phyloP scores from a whole-genome alignment of 2,329 filamentous ascomycete genomes.

The Talaromyces sp. region DNA sequence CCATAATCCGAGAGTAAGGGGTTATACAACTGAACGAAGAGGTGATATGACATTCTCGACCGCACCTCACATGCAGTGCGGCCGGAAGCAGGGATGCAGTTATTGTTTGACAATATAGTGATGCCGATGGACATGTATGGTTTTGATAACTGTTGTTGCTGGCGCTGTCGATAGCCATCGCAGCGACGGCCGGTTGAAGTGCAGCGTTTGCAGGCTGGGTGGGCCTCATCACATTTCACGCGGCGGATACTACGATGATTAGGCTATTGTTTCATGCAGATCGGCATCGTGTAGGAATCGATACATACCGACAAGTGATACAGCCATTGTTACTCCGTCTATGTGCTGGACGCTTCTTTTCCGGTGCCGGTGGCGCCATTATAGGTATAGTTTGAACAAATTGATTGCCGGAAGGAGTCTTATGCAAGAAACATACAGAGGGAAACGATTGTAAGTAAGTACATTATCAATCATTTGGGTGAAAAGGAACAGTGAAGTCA shows the following conservation, averaged over 20 bases:
- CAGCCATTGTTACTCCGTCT: background rate
- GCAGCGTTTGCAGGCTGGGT: background rate
- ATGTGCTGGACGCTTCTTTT: background rate
- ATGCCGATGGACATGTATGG: background rate
- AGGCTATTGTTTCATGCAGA: background rate
- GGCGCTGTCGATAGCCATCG: background rate
- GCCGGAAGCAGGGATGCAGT: background rate
- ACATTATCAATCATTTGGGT: background rate
- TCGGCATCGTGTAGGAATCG: too few relatives aligned
- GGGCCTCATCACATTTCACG: background rate
- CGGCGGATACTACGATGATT: background rate
- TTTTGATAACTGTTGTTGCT: background rate
- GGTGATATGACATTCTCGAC: background rate
- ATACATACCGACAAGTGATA: conserved; percentile 1
- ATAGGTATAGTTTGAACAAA: background rate
- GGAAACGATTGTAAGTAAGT: background rate
- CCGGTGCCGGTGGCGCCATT: background rate
- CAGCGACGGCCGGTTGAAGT: background rate
- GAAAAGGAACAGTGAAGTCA: background rate
- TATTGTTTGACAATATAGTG: background rate
- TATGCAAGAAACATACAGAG: background rate
- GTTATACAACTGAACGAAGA: background rate
- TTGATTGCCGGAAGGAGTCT: background rate
- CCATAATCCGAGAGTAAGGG: background rate
- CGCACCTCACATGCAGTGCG: background rate